Evolutionary conservation across 148 eudicot genomes (phyloP).

Genomic region (Simmondsia chinensis): DNA sequence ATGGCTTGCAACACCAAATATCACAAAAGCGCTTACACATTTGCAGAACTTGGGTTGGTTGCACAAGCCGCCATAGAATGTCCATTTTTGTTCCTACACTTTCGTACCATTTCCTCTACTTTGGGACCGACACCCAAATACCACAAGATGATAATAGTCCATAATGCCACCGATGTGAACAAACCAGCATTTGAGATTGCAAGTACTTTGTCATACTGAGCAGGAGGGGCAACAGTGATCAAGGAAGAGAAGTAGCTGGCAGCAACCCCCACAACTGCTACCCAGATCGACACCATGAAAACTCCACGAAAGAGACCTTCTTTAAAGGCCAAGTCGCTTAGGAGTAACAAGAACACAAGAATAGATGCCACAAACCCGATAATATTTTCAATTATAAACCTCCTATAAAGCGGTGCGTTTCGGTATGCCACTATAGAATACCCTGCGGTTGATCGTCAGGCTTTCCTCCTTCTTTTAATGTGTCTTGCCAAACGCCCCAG

Average conservation of each 20-base stretch:
- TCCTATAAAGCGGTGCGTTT: background rate
- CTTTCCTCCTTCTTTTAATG: too few species aligned
- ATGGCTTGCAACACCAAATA: too few species aligned
- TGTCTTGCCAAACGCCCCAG: slow-evolving; percentile 2
- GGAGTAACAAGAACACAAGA: background rate
- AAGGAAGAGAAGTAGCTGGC: background rate
- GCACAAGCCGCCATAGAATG: too few species aligned
- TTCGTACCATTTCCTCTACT: too few species aligned
- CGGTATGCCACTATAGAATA: background rate
- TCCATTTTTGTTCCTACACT: too few species aligned
- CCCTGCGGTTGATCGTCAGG: background rate
- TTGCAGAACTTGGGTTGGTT: too few species aligned
- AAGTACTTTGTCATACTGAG: background rate
- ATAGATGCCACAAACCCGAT: background rate
- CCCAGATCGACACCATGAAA: slow-evolving; percentile 1
- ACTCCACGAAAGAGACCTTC: background rate
- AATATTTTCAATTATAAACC: background rate
- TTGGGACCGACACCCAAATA: background rate
- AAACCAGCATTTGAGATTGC: background rate
- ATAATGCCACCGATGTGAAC: too few species aligned
- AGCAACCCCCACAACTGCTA: background rate
- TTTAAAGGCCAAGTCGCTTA: background rate
- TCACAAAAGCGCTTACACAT: too few species aligned
- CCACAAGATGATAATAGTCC: background rate
- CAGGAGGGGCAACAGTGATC: slow-evolving; percentile 1